Conservation (phyloP, 2,329 filamentous ascomycete species). For the Ascochyta koolunga region DNA sequence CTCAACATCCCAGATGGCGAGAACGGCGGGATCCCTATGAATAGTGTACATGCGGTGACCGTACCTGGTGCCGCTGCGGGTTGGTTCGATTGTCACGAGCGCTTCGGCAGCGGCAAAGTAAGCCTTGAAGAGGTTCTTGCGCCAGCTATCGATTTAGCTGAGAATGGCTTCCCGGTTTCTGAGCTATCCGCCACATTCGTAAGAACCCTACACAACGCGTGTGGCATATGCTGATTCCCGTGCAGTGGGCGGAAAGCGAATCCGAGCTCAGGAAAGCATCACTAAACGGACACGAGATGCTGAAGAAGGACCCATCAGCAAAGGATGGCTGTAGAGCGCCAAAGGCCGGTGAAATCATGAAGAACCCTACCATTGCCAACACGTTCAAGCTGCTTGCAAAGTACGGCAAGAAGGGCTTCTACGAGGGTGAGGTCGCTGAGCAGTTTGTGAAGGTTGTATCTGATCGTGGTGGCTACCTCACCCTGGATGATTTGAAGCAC, state of each 20-base stretch:
- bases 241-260: conserved; percentile 75
- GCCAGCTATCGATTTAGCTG: conserved; percentile 84
- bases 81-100: conserved; percentile 88
- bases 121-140: conserved; percentile 76
- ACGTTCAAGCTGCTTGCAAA: conserved; percentile 81
- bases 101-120: conserved; percentile 87
- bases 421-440: conserved; percentile 81
- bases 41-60: conserved; percentile 80
- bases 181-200: conserved; percentile 75
- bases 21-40: conserved; percentile 69
- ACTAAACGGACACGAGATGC: conserved; percentile 84
- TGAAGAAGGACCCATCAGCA: conserved; percentile 75
- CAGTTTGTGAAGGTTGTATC: conserved; percentile 78
- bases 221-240: conserved; percentile 5
- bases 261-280: conserved; percentile 71
- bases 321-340: conserved; percentile 76
- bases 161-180: conserved; percentile 88
- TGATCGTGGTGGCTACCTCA: conserved; percentile 77
- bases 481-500: conserved; percentile 78
- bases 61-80: conserved; percentile 90
- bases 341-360: conserved; percentile 83
- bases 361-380: conserved; percentile 77
- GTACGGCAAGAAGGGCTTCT: conserved; percentile 89
- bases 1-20: conserved; percentile 68
- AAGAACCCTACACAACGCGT: conserved; percentile 45